Conservation (phyloP, 169 alveolate genomes). For the Plasmodium gonderi region DNA sequence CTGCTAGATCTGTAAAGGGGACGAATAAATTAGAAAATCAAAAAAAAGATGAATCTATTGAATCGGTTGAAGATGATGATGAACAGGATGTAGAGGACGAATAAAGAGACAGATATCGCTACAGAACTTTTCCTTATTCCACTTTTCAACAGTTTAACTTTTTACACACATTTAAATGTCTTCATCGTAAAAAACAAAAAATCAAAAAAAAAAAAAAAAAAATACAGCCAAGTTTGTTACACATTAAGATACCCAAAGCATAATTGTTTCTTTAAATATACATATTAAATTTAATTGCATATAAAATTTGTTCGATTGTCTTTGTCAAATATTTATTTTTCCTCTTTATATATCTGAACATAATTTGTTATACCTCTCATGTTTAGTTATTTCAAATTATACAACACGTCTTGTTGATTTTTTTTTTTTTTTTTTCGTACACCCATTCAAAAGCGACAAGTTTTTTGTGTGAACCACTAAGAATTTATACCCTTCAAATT, state of each 20-base stretch:
- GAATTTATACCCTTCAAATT: background rate
- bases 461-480: background rate
- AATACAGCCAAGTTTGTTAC: background rate
- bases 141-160: background rate
- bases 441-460: background rate
- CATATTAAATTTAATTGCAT: background rate
- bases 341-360: background rate
- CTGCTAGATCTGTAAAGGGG: background rate
- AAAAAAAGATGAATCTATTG: background rate
- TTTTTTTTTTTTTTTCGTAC: background rate
- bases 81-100: background rate
- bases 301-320: too few species aligned
- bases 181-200: background rate
- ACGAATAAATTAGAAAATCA: background rate
- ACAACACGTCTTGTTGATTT: background rate
- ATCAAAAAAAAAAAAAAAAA: background rate
- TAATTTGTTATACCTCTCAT: background rate
- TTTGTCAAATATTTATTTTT: background rate
- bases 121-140: background rate
- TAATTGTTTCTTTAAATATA: background rate
- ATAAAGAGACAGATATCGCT: background rate
- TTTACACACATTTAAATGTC: background rate
- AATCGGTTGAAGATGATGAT: background rate
- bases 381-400: background rate
- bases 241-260: background rate